Evolutionary conservation across 345 rosid genomes (phyloP), one percentile per base, ranked within the genome.

Genomic region (Arabis hirsuta): DNA sequence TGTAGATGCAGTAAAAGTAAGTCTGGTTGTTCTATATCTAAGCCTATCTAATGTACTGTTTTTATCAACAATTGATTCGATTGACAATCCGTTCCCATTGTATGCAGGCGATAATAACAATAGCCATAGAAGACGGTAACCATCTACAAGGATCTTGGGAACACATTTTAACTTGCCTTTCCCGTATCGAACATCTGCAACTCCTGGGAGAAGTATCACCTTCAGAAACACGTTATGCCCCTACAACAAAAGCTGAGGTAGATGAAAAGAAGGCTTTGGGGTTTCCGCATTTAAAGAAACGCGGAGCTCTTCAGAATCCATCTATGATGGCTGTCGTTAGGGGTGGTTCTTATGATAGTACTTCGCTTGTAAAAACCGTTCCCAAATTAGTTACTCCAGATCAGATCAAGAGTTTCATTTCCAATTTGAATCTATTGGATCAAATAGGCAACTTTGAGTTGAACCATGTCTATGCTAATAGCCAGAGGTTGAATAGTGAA

Each of bases 331-430:
- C 98, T 75, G 94, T 91, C 70, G 98, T 95, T 54, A 83, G 99
- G 55, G 98, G 99, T 52, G 93, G 98, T 79, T 95, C 98, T 57
- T 95, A 95, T 77, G 99, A 95, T 80, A 95, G 98, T 71, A 82
- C 89, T 48, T 70, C 80, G 36, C 83, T 83, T 78, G 97, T 94
- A 72, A 74, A 81, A 55, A 84, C 80, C 73, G 76, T 84, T 63
- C 82, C 88, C 3, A 90, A 88, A 69, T 80, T 83, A 67, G 90
- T 95, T 53, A 84, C 92, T 71, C 85, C 87, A 0, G 97, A 88
- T 55, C 90, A 95, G 84, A 90, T 95, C 69, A 88, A 82, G 69
- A 79, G 82, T 57, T 90, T 95, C 65, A 83, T 95, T 74, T 78
- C 94, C 20, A 95, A 91, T 80, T 81, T 95, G 87, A 95, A 90